Evolutionary conservation across 208 protist species (phyloP).

Genomic region (Crithidia sp.): DNA sequence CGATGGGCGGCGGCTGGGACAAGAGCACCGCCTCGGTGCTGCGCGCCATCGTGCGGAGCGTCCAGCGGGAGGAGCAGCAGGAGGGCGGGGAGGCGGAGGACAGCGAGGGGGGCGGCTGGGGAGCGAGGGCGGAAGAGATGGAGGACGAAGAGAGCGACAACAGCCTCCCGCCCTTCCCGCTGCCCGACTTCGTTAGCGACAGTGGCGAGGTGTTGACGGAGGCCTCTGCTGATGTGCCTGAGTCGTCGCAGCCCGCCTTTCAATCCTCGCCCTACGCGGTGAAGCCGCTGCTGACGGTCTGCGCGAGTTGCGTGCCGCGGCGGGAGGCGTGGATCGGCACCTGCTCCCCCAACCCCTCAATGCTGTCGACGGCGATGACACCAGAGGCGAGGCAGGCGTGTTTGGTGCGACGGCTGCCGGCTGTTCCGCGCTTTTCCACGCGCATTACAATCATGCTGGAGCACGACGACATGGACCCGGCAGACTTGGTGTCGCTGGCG

Average conservation of each 20-base stretch:
- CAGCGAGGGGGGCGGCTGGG: neutral
- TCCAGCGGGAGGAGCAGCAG: constrained; percentile 17
- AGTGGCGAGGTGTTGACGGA: constrained; percentile 14
- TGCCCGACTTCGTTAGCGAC: constrained; percentile 1
- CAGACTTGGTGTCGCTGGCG: constrained; percentile 70
- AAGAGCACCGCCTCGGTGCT: constrained; percentile 70
- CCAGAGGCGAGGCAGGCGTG: constrained; percentile 14
- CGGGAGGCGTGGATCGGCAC: constrained; percentile 64
- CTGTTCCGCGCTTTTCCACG: constrained; percentile 80
- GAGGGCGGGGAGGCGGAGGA: neutral
- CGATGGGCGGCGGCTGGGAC: constrained; percentile 50
- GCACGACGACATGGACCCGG: constrained; percentile 69
- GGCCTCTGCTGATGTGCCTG: neutral
- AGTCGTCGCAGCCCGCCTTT: constrained; percentile 18
- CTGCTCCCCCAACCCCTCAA: constrained; percentile 25
- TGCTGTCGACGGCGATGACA: neutral
- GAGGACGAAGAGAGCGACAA: constrained; percentile 29
- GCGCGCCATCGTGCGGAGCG: constrained; percentile 42
- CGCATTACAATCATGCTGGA: constrained; percentile 82
- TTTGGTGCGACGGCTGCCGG: constrained; percentile 39
- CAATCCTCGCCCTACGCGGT: constrained; percentile 57
- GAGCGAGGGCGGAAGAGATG: constrained; percentile 13
- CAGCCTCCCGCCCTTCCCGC: constrained; percentile 7
- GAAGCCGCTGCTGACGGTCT: constrained; percentile 75
- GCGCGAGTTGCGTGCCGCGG: constrained; percentile 77